Evolutionary conservation across 2,329 filamentous ascomycete genomes (phyloP), one percentile per base, ranked within the genome.

Genomic region (Myriosclerotinia scirpicola): DNA sequence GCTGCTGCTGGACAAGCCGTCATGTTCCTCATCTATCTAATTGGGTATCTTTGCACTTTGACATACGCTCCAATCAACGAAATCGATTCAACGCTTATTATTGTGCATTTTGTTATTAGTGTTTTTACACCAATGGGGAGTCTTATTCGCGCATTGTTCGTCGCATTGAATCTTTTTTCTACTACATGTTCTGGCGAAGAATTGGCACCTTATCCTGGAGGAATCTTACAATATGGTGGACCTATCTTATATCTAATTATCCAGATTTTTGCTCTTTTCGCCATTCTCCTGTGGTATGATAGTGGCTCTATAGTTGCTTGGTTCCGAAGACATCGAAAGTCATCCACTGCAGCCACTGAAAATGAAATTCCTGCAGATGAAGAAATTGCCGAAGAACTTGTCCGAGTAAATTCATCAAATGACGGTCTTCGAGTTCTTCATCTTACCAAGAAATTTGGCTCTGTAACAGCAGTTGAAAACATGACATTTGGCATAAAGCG

Each of bases 131-230:
- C 93, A 0, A 87, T 94, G 56, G 90, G 88, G 2, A 95, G 89
- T 54, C 81, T 94, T 15, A 81, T 92, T 26, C 84, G 92, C 67
- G 84, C 91, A 0, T 78, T 97, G 44, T 90, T 97, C 72, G 79
- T 96, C 5, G 83, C 88, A 0, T 82, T 96, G 61, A 97, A 97
- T 75, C 81, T 93, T 2, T 97, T 97, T 77, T 93, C 90, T 1
- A 84, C 91, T 0, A 84, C 92, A 2, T 97, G 93, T 75, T 83
- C 85, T 42, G 87, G 84, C 36, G 80, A 85, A 26, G 68, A 81
- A n/a, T 78, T 93, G 26, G 86, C 88, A 1, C 80, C 82, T 0
- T 89, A 91, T 70, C 91, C 93, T 0, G 90, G 86, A 8, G 86
- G 83, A 5, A 86, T 97, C 42, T 82, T 83, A 0, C 84, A 89